phyloP scores from a whole-genome alignment of 345 rosid species.

The Acer campestre region DNA sequence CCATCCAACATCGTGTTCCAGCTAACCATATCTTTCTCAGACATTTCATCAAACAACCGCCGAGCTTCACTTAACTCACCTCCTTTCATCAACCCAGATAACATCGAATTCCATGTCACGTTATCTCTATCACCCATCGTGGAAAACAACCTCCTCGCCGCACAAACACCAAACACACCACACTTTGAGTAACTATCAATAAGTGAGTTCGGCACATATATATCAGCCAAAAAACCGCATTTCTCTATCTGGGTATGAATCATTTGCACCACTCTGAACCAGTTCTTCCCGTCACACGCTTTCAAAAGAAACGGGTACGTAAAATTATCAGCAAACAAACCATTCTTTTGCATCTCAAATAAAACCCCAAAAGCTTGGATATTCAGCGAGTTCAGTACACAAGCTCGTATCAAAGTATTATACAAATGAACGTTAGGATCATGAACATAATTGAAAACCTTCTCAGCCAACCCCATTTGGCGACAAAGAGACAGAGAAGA shows the following conservation, averaged over 20 bases:
- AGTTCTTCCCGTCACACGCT: too few species aligned
- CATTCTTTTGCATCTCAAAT: too few species aligned
- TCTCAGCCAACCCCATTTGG: conserved; percentile 50
- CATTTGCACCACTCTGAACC: too few species aligned
- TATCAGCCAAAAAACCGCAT: too few species aligned
- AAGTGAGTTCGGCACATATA: too few species aligned
- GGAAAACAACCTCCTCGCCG: too few species aligned
- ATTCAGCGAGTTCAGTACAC: conserved; percentile 52
- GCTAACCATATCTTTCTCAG: conserved; percentile 65
- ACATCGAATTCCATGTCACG: conserved; percentile 30
- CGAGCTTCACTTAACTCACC: conserved; percentile 62
- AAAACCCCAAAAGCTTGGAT: conserved; percentile 48
- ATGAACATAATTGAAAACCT: conserved; percentile 61
- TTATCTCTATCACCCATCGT: too few species aligned
- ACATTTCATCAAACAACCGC: conserved; percentile 77
- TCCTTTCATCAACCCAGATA: conserved; percentile 56
- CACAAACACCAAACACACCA: too few species aligned
- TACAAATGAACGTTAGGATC: conserved; percentile 61
- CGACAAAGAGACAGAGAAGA: conserved; percentile 70
- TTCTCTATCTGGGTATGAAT: too few species aligned
- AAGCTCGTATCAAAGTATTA: conserved; percentile 72
- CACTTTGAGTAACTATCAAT: too few species aligned
- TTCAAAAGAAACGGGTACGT: too few species aligned
- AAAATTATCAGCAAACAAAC: too few species aligned
- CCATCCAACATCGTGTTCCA: conserved; percentile 91